Evolutionary conservation across 495 filamentous ascomycete species (phyloP).

Genomic region (Daldinia bambusicola): DNA sequence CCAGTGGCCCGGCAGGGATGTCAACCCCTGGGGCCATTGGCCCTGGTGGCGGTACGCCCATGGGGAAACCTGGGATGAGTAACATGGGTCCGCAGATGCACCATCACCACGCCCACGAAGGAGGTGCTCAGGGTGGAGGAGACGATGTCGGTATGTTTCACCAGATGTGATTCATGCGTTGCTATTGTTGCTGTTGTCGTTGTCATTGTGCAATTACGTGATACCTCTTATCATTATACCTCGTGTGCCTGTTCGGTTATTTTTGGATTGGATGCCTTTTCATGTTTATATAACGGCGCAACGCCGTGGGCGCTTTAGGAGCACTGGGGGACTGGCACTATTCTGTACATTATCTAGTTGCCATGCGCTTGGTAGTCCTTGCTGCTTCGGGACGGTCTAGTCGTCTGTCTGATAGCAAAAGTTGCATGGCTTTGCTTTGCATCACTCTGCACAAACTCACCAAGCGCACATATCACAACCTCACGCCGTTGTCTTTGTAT

Average conservation of each 20-base stretch:
- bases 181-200: conserved; percentile 40
- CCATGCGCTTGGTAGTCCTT: conserved; percentile 48
- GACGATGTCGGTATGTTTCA: conserved; percentile 98
- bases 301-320: conserved; percentile 48
- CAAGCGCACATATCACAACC: conserved; percentile 52
- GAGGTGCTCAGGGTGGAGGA: conserved; percentile 70
- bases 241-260: conserved; percentile 46
- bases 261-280: conserved; percentile 47
- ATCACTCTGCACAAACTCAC: conserved; percentile 52
- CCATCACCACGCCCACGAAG: conserved; percentile 82
- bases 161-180: conserved; percentile 70
- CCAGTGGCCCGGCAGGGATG: conserved; percentile 66
- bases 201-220: conserved; percentile 54
- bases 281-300: conserved; percentile 50
- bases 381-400: conserved; percentile 45
- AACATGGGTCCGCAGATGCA: conserved; percentile 67
- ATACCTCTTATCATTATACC: conserved; percentile 57
- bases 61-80: conserved; percentile 67
- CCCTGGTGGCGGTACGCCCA: conserved; percentile 56
- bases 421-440: conserved; percentile 50
- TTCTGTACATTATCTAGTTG: conserved; percentile 52
- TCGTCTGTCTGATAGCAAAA: conserved; percentile 47
- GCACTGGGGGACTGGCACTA: conserved; percentile 49
- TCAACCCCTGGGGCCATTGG: conserved; percentile 57
- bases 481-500: conserved; percentile 51